phyloP scores from a whole-genome alignment of 2,329 filamentous ascomycete species.

The Tolypocladium guangdongense region DNA sequence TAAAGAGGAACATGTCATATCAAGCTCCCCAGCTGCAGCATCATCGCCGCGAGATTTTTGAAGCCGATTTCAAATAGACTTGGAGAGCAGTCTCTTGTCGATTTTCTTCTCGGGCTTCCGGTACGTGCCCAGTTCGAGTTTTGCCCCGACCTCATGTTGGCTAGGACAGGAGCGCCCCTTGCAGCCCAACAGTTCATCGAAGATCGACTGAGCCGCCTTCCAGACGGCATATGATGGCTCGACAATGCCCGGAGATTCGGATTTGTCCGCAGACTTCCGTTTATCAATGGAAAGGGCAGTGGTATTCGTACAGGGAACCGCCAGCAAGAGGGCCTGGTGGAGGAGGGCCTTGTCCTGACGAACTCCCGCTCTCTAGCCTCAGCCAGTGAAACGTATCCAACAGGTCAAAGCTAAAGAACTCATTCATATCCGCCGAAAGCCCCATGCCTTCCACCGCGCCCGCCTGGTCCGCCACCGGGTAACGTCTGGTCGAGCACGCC shows the following conservation, averaged over 20 bases:
- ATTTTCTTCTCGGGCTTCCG: neutral
- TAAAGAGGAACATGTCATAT: neutral
- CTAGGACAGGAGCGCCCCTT: slow-evolving; percentile 3
- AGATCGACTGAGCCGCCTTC: slow-evolving; percentile 1
- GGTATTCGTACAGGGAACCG: too few species aligned
- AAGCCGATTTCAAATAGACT: too few species aligned
- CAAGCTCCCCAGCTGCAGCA: too few species aligned
- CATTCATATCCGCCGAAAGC: slow-evolving; percentile 16
- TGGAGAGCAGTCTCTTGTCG: too few species aligned
- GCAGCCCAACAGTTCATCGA: neutral
- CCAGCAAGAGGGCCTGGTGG: too few species aligned
- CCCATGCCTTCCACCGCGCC: slow-evolving; percentile 11
- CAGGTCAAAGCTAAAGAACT: slow-evolving; percentile 28
- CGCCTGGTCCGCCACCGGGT: slow-evolving; percentile 15
- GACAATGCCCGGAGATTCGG: too few species aligned
- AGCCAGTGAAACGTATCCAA: slow-evolving; percentile 35
- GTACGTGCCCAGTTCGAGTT: neutral
- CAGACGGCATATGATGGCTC: too few species aligned
- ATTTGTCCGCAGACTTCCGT: too few species aligned
- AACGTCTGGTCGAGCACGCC: slow-evolving; percentile 38
- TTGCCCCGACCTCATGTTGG: neutral
- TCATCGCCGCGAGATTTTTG: too few species aligned
- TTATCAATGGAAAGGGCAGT: too few species aligned
- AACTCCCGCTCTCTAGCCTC: slow-evolving; percentile 4
- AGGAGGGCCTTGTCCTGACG: too few species aligned